Evolutionary conservation across 2,329 filamentous ascomycete species (phyloP), one percentile per base, ranked within the genome.

Genomic region (Pestalotiopsis sp.): DNA sequence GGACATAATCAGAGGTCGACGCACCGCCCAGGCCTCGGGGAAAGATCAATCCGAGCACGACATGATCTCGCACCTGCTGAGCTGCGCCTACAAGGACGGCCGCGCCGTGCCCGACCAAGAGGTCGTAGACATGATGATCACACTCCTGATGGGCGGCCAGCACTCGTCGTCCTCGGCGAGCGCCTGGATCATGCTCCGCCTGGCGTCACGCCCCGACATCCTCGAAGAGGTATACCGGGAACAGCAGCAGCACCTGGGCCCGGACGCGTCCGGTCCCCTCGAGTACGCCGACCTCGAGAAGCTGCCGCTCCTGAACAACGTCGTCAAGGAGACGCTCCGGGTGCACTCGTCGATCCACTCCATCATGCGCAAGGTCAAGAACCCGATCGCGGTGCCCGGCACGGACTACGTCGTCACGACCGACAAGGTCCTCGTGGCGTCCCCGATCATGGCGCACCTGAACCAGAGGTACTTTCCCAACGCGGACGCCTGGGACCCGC

Each of bases 41-140:
- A 39, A 23, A 9, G 84, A 88, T 20, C 17, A 9, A 7, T 82
- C 83, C 0, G 84, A 86, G 68, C 81, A 78, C 72, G 90, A 95
- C 77, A 95, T 95, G 89, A 93, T 95, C 77, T 91, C 87, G 84
- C 93, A 95, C 77, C 80, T 95, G 68, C 94, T 95, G 92, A 84
- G 86, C 72, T 92, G 90, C 78, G 86, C 82, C 12, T 95, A 95
- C 87, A 94, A 94, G 81, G 85, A 93, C 73, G 92, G 93, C 61
- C 85, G 82, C 12, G 81, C 84, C 0, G 81, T 95, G 1, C 90
- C 92, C 0, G 92, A 95, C 77, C 86, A 90, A 73, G 92, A 95
- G 77, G 89, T 95, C 65, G 92, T 92, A 0, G 90, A 94, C 80
- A 93, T 95, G 85, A 94, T 95, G 93, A 95, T 95, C 75, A 92